phyloP scores from a whole-genome alignment of 2,329 filamentous ascomycete species.

The Penicillium sp. region DNA sequence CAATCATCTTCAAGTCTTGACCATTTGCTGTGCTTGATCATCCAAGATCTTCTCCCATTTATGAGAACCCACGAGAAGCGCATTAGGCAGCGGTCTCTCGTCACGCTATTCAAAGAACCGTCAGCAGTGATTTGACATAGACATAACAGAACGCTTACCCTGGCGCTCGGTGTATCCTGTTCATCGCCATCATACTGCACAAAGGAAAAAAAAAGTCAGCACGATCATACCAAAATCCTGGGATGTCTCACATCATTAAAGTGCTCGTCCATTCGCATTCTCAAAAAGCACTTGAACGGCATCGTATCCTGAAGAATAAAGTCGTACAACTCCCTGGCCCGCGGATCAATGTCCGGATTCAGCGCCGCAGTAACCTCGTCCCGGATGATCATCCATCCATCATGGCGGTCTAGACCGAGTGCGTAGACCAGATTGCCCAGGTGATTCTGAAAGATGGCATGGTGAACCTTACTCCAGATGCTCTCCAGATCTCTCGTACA shows the following conservation, averaged over 20 bases:
- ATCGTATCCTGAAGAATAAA: constrained; percentile 15
- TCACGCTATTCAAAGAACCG: too few species aligned
- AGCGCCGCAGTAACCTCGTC: constrained; percentile 6
- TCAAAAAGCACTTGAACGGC: constrained; percentile 17
- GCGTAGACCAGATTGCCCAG: constrained; percentile 8
- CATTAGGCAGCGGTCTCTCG: too few species aligned
- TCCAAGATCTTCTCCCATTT: too few species aligned
- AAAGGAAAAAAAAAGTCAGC: too few species aligned
- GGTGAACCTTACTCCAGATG: constrained; percentile 16
- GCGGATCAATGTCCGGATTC: neutral
- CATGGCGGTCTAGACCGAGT: constrained; percentile 9
- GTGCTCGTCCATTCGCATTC: constrained; percentile 15
- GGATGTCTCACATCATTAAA: constrained; percentile 13
- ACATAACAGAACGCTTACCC: too few species aligned
- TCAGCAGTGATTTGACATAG: too few species aligned
- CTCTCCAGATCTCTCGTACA: constrained; percentile 10
- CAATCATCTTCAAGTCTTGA: too few species aligned
- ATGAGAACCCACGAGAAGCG: too few species aligned
- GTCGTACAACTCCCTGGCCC: constrained; percentile 5
- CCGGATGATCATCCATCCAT: constrained; percentile 13
- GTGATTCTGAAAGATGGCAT: constrained; percentile 16
- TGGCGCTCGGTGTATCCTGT: too few species aligned
- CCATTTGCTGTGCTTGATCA: too few species aligned
- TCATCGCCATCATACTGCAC: too few species aligned
- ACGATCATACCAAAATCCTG: too few species aligned